Base-by-base conservation (phyloP, 116 monocot genomes). In the Thalassia testudinum region DNA sequence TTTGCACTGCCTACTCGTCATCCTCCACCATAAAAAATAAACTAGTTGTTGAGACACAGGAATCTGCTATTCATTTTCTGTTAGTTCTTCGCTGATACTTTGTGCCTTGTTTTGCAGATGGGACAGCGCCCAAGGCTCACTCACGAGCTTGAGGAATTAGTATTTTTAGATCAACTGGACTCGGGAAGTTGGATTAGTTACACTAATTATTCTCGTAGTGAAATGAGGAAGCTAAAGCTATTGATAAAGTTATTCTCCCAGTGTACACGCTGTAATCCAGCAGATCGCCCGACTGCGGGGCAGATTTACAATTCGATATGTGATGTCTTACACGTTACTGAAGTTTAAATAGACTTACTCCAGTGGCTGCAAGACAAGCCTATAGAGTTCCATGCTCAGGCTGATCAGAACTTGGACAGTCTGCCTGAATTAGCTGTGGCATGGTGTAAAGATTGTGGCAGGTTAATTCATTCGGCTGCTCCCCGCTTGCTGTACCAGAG, bases 41-140 rank as follows among this genome's bases (percentile, higher is more conserved):
- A n/a, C n/a, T n/a, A n/a, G 18, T 19, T 44, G 4, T 44, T 44
- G 13, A 19, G 13, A 14, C 2, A 17, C 44, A 14, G 44, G 18
- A 44, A 5, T 17, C 2, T 8, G 44, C 18, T 44, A 8, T 16
- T 44, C 15, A 44, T 44, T 13, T n/a, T 44, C 18, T 44, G 12
- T 21, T 23, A 22, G 27, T 16, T 26, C 3, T 13, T 15, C 15
- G 21, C 17, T 8, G 12, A 21, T 27, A 22, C 52, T 52, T 52
- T 1, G 18, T 1, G 22, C 18, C 24, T 38, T 2, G 17, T 23
- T 78, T 17, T 21, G 50, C 68, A 89, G 97, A 71, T 49, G 72
- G 69, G 73, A 44, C 75, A 78, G 51, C 72, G 88, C 10, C 84
- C 93, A 16, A 56, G 64, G 42, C 71, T 95, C 19, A 67, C 88